phyloP scores from a whole-genome alignment of 208 protist genomes.

The Crithidia sp. region DNA sequence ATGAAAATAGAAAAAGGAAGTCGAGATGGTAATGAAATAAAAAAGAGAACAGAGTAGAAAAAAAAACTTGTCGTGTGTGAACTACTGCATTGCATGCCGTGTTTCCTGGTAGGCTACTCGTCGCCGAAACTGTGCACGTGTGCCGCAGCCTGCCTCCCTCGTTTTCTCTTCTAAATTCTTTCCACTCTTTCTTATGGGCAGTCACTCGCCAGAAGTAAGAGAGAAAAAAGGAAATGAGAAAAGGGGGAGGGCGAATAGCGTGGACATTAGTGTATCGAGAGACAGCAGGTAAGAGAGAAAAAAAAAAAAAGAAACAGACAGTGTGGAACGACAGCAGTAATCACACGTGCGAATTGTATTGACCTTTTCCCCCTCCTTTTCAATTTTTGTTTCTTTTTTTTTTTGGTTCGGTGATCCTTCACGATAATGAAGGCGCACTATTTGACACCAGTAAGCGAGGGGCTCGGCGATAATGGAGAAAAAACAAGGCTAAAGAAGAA shows the following conservation, averaged over 20 bases:
- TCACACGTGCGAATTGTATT: background rate
- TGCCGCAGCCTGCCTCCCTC: no score
- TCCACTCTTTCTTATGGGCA: no score
- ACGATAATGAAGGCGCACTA: background rate
- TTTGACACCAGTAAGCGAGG: background rate
- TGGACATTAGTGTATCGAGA: no score
- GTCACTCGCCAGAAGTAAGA: no score
- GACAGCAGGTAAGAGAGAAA: background rate
- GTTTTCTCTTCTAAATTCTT: no score
- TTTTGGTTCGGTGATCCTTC: background rate
- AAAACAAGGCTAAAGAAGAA: background rate
- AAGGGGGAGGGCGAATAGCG: no score
- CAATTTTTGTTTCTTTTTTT: background rate
- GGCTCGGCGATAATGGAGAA: background rate
- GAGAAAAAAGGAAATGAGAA: no score
- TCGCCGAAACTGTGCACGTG: no score
- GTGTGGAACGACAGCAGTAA: background rate
- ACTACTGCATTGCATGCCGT: background rate
- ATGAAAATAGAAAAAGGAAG: background rate
- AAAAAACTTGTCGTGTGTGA: background rate
- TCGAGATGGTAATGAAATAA: background rate
- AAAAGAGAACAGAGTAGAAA: slow-evolving; percentile 1
- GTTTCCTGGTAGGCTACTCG: background rate
- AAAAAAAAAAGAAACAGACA: background rate
- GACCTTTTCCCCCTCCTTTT: background rate